Evolutionary conservation across 192 early-diverging fungal genomes (phyloP).

Genomic region (Podila epigama): DNA sequence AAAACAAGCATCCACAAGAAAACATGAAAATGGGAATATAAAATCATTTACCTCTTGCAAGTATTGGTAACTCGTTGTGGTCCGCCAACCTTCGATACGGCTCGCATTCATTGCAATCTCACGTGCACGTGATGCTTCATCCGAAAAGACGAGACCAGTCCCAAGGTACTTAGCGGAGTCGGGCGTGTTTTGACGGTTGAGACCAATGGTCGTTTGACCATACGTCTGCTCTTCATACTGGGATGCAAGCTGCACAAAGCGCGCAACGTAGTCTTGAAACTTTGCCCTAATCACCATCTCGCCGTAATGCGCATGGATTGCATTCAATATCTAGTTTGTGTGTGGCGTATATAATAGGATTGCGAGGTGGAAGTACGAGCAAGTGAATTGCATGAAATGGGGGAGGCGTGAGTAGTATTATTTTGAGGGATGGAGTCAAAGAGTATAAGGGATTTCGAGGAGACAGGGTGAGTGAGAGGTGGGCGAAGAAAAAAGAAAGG

Average conservation of each 20-base stretch:
- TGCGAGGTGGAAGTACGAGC: no score
- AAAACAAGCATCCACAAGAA: no score
- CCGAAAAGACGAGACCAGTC: slow-evolving; percentile 73
- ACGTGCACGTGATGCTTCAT: slow-evolving; percentile 66
- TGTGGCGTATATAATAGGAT: no score
- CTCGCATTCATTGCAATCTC: slow-evolving; percentile 78
- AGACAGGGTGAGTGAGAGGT: no score
- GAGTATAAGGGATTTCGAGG: no score
- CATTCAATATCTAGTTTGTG: slow-evolving; percentile 65
- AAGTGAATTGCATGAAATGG: no score
- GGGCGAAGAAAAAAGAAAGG: neutral
- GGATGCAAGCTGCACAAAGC: slow-evolving; percentile 82
- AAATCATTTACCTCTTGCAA: slow-evolving; percentile 58
- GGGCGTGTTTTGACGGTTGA: slow-evolving; percentile 50
- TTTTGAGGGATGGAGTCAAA: neutral
- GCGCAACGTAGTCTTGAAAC: slow-evolving; percentile 85
- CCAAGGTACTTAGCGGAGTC: slow-evolving; percentile 64
- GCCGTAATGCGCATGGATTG: slow-evolving; percentile 85
- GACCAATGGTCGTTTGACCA: slow-evolving; percentile 68
- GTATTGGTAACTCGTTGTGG: slow-evolving; percentile 79
- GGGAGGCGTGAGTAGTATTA: neutral
- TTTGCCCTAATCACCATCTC: slow-evolving; percentile 89
- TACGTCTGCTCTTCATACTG: slow-evolving; percentile 77
- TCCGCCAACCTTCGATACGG: slow-evolving; percentile 89
- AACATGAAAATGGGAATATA: no score